Conservation (phyloP, 805 yeast genomes). For the Metschnikowia gruessii region DNA sequence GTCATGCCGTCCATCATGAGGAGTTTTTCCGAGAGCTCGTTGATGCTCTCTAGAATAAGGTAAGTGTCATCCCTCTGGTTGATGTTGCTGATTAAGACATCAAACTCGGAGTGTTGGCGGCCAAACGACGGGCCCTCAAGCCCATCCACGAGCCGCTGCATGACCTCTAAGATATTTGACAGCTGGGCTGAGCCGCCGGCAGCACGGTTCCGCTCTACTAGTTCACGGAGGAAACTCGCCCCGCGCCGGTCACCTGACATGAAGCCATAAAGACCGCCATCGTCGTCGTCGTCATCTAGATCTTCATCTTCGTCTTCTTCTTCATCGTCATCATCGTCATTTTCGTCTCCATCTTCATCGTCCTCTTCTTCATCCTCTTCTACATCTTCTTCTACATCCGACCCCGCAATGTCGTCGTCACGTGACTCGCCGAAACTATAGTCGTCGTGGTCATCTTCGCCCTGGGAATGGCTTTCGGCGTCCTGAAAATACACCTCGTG, state of each 20-base stretch:
- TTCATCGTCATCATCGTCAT: conserved; percentile 9
- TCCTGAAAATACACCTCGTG: not conserved
- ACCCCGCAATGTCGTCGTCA: not conserved
- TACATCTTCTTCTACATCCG: conserved; percentile 13
- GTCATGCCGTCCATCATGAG: conserved; percentile 65
- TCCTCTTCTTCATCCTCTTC: conserved; percentile 5
- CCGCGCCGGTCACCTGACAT: conserved; percentile 9
- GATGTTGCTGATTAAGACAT: conserved; percentile 36
- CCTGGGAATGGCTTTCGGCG: not conserved
- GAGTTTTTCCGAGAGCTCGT: conserved; percentile 60
- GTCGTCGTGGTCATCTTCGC: not conserved
- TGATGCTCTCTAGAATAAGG: conserved; percentile 59
- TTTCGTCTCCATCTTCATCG: conserved; percentile 12
- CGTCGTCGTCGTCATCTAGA: conserved; percentile 15
- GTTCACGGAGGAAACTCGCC: conserved; percentile 10
- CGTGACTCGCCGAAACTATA: not conserved
- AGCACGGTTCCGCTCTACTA: conserved; percentile 10
- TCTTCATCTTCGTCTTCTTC: conserved; percentile 11
- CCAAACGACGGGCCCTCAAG: conserved; percentile 20
- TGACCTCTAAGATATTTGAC: conserved; percentile 29
- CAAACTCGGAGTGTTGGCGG: conserved; percentile 27
- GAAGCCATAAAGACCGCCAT: conserved; percentile 16
- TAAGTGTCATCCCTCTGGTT: conserved; percentile 54
- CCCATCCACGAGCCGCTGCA: conserved; percentile 36
- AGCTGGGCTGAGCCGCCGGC: conserved; percentile 1